Evolutionary conservation across 192 early-diverging fungal genomes (phyloP).

Genomic region (Radiomyces spectabilis): DNA sequence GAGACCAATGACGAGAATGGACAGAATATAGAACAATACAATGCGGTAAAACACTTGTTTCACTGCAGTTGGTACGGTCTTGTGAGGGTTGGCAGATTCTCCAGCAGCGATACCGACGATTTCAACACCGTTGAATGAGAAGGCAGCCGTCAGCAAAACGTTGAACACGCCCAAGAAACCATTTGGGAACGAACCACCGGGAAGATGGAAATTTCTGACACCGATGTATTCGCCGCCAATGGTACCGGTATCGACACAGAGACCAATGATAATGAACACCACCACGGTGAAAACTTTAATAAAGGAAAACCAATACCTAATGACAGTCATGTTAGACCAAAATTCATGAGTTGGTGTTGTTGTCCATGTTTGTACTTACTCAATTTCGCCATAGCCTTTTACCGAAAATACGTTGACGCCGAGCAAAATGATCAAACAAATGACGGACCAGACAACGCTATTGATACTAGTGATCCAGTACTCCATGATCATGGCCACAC

Average conservation of each 20-base stretch:
- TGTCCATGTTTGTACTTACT: too few relatives aligned
- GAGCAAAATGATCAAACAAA: slow-evolving; percentile 53
- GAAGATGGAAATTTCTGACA: slow-evolving; percentile 55
- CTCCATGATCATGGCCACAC: slow-evolving; percentile 65
- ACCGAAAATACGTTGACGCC: slow-evolving; percentile 58
- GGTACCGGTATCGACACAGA: slow-evolving; percentile 63
- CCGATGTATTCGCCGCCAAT: slow-evolving; percentile 52
- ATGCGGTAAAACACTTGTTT: slow-evolving; percentile 82
- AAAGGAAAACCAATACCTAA: slow-evolving; percentile 76
- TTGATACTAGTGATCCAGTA: slow-evolving; percentile 34
- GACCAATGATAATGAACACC: slow-evolving; percentile 76
- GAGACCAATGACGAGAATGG: slow-evolving; percentile 82
- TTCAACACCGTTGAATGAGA: slow-evolving; percentile 85
- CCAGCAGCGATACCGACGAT: slow-evolving; percentile 86
- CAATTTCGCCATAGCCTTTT: slow-evolving; percentile 74
- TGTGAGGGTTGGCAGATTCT: slow-evolving; percentile 80
- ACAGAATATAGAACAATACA: slow-evolving; percentile 71
- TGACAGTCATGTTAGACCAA: too few relatives aligned
- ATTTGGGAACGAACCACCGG: slow-evolving; percentile 51
- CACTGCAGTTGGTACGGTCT: slow-evolving; percentile 65
- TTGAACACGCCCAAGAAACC: slow-evolving; percentile 56
- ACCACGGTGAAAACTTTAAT: slow-evolving; percentile 80
- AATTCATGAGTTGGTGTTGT: too few relatives aligned
- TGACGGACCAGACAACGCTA: slow-evolving; percentile 27
- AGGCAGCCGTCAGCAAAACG: slow-evolving; percentile 69